Base-by-base conservation (phyloP, 257 asterid genomes). In the Solanum sejunctum region DNA sequence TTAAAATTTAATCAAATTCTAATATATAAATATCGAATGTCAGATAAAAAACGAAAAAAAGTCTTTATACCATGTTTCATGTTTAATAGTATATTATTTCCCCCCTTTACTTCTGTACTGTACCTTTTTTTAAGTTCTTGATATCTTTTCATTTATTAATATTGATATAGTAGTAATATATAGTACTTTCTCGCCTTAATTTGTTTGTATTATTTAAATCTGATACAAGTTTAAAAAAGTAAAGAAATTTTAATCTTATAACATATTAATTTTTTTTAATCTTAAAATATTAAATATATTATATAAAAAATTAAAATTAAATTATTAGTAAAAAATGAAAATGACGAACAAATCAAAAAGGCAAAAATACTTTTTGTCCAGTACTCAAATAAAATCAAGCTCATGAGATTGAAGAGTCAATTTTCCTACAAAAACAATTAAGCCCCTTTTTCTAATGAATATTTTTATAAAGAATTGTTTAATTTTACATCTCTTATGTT, bases 1-100 rank as follows among this genome's bases (percentile, higher is more conserved):
- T 64, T 12, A 0, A 0, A 0, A 32, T 13, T 13, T 15, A 66
- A 39, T 28, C 0, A 0, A 15, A 15, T 3, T 3, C 16, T 5
- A 28, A 32, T 32, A 32, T 28, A 16, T 0, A 8, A 2, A 26
- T 64, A 64, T 0, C 11, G 10, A 23, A 28, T 4, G 3, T 7
- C 1, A 4, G 11, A 63, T 21, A 13, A 3, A 6, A 26, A 63
- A 63, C 5, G 16, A 4, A 26, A 64, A 13, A 2, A 26, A 12
- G 20, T 66, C 73, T 66, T 28, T 12, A 63, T 21, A 61, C 39
- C 39, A 21, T 21, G 39, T 63, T 63, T 23, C 70, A 63, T 63
- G 70, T 63, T 63, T 23, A 23, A 12, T 63, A 63, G 39, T 36
- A 63, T 23, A 23, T 7, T 63, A 39, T 63, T 51, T 23, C 39